Conservation (phyloP, 768 basidiomycete species). For the Rhizopogon salebrosus region DNA sequence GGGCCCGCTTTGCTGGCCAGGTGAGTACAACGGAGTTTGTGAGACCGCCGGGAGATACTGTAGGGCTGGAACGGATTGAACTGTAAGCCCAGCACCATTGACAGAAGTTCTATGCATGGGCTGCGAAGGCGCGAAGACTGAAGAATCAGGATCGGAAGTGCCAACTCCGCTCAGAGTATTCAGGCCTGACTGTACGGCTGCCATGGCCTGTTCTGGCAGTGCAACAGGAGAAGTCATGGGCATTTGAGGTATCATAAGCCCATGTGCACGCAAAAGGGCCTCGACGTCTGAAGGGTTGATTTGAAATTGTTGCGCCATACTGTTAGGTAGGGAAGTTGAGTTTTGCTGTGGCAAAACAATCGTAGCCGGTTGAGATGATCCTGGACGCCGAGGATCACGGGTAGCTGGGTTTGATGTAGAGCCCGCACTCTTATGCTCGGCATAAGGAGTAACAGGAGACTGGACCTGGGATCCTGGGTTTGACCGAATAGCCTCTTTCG, state of each 20-base stretch:
- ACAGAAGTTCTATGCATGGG: neutral
- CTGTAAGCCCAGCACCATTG: neutral
- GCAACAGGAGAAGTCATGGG: neutral
- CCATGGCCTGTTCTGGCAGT: neutral
- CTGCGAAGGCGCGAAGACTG: neutral
- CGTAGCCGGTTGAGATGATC: neutral
- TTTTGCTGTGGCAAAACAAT: constrained; percentile 3
- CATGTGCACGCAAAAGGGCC: constrained; percentile 9
- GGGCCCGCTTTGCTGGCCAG: neutral
- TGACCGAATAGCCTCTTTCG: constrained; percentile 20
- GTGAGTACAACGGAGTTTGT: neutral
- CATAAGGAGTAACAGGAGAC: constrained; percentile 6
- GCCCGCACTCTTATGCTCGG: neutral
- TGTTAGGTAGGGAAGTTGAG: neutral
- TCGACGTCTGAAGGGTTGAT: constrained; percentile 6
- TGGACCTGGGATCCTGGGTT: constrained; percentile 2
- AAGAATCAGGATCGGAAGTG: neutral
- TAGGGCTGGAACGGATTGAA: neutral
- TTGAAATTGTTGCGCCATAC: constrained; percentile 1
- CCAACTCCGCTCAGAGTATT: neutral
- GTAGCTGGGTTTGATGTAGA: neutral
- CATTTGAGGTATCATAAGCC: neutral
- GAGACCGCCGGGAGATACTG: neutral
- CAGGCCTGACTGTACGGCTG: neutral
- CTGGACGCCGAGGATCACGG: constrained; percentile 2